A percentile compares a stretch with the other conserved stretches of the same genome.
Evolutionary conservation across 2,329 filamentous ascomycete species (phyloP).

Genomic region (Gnomoniopsis smithogilvyi): DNA sequence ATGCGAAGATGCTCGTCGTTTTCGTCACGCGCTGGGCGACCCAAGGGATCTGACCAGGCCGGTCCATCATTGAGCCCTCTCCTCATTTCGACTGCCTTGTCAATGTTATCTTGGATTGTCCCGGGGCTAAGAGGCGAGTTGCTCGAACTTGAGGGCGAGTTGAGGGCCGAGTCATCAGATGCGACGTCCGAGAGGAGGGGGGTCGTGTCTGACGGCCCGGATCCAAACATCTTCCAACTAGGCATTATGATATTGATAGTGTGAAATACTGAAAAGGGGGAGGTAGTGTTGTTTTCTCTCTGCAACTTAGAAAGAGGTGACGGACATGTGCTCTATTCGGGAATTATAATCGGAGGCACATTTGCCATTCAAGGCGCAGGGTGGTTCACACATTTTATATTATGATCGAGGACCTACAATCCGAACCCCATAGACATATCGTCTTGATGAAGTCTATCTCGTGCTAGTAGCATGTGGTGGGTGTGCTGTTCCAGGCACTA

Average conservation of each 20-base stretch:
- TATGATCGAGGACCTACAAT: neutral
- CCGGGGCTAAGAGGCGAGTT: neutral
- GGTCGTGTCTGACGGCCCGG: neutral
- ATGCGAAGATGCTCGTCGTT: slow-evolving; percentile 39
- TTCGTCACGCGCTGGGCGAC: slow-evolving; percentile 30
- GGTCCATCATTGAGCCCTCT: slow-evolving; percentile 21
- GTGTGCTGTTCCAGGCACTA: neutral
- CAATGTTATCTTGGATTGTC: neutral
- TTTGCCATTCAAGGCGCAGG: neutral
- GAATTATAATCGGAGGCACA: neutral
- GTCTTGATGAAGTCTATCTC: neutral
- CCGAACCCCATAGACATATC: neutral
- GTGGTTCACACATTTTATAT: neutral
- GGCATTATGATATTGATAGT: neutral
- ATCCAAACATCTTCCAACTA: neutral
- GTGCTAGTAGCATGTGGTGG: neutral
- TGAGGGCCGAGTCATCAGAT: neutral
- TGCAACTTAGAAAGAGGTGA: no score
- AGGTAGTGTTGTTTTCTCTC: no score
- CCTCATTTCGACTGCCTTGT: neutral
- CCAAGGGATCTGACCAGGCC: slow-evolving; percentile 35
- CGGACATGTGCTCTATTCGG: neutral
- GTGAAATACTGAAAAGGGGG: no score
- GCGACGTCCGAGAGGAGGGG: neutral
- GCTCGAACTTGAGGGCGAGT: neutral